phyloP scores from a whole-genome alignment of 805 yeast genomes.

The Zygotorulaspora sp. region DNA sequence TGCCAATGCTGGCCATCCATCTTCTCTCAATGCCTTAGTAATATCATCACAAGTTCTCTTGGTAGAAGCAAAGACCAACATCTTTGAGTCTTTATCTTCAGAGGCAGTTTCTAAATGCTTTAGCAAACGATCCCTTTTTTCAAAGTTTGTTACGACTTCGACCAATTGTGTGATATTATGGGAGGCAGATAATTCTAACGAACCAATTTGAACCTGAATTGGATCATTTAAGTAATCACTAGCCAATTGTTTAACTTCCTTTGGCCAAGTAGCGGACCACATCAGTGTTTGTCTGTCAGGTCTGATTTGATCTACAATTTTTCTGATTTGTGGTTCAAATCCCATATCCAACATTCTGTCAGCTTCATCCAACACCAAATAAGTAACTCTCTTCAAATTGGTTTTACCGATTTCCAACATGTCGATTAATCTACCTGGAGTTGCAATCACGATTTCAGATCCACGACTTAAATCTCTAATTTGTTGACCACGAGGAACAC shows the following conservation, averaged over 20 bases:
- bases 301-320: constrained; percentile 95
- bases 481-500: constrained; percentile 98
- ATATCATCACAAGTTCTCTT: constrained; percentile 97
- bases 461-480: constrained; percentile 94
- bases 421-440: constrained; percentile 98
- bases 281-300: constrained; percentile 98
- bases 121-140: constrained; percentile 85
- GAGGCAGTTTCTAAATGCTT: constrained; percentile 82
- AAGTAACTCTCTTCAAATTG: constrained; percentile 92
- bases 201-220: constrained; percentile 95
- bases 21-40: constrained; percentile 84
- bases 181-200: constrained; percentile 91
- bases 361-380: constrained; percentile 96
- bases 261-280: constrained; percentile 99
- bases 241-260: constrained; percentile 91
- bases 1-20: constrained; percentile 98
- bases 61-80: constrained; percentile 89
- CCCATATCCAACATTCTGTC: constrained; percentile 99
- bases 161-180: constrained; percentile 92
- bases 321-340: constrained; percentile 98
- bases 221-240: constrained; percentile 87
- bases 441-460: constrained; percentile 92
- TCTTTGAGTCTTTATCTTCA: constrained; percentile 63
- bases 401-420: constrained; percentile 95
- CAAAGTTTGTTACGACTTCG: constrained; percentile 86